These are phyloP conservation scores for Massospora cicadina DNA, from an alignment of 371 early-diverging fungal genomes.

Conservation along the genomic window DNA sequence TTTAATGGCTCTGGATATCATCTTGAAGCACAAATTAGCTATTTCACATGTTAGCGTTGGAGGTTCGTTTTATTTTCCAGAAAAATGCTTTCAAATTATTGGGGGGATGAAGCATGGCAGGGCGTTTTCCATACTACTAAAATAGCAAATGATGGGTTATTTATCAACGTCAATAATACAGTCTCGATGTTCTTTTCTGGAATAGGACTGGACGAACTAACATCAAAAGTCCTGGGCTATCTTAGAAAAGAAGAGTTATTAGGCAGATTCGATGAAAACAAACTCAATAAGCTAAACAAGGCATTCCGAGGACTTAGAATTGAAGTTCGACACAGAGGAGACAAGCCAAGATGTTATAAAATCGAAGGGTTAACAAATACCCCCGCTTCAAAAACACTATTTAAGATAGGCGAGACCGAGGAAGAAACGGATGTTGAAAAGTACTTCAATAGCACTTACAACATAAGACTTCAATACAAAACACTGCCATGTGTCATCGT, in stretches of 20 bases:
- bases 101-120: conserved; percentile 77
- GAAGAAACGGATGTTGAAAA: conserved; percentile 40
- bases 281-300: conserved; percentile 39
- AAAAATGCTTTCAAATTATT: conserved; percentile 29
- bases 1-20: conserved; percentile 62
- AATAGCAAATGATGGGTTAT: conserved; percentile 40
- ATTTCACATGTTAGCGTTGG: conserved; percentile 50
- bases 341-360: conserved; percentile 39
- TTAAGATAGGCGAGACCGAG: conserved; percentile 25
- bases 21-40: conserved; percentile 58
- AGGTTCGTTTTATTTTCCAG: conserved; percentile 67
- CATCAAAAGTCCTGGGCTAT: conserved; percentile 38
- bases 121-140: conserved; percentile 76
- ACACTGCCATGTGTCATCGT: conserved; percentile 71
- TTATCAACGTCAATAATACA: conserved; percentile 69
- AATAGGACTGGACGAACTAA: conserved; percentile 35
- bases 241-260: conserved; percentile 42
- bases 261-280: conserved; percentile 30
- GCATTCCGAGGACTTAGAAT: conserved; percentile 47
- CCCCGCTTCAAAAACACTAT: conserved; percentile 43
- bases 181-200: conserved; percentile 69
- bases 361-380: conserved; percentile 39
- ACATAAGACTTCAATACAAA: conserved; percentile 42
- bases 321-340: conserved; percentile 50
- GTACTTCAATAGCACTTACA: conserved; percentile 54